Base-by-base conservation (phyloP, 2,329 filamentous ascomycete genomes). In the Aspergillus sp. region DNA sequence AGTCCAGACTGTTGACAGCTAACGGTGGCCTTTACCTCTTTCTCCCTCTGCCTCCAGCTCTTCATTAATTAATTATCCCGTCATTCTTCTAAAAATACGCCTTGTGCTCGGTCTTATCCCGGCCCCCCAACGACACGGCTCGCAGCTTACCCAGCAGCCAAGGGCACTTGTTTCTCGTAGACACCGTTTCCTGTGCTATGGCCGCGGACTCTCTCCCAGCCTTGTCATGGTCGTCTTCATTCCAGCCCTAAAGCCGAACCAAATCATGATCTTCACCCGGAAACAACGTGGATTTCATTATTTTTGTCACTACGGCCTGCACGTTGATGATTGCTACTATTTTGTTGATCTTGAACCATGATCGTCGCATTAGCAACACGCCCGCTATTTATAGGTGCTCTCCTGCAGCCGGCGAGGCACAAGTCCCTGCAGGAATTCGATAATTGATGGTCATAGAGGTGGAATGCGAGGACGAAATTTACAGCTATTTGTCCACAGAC, bases 11-110 rank as follows among this genome's bases (percentile, higher is more conserved):
- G 27, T 35, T 57, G 55, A 57, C 55, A 57, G 48, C 41, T 57
- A 57, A 56, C 55, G 47, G 55, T 52, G 43, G 17, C 55, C 41
- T 52, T 56, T 52, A 52, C 41, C 41, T 41, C 44, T 47, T 50
- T 41, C 25, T 44, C 40, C 45, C 40, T 56, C 46, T 35, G 3
- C 25, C 19, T 47, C 45, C 40, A 9, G 11, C 27, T 40, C 37
- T 41, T 52, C 47, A 47, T 41, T 56, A 50, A 39, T 49, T 39
- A 17, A 17, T 35, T 31, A 21, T 52, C 25, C 12, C 15, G 7
- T 23, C 50, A 21, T 45, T 23, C 27, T 33, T 52, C 50, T 45
- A 45, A 52, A 45, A 52, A 52, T 52, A 52, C 14, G 3, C n/a
- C 15, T n/a, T 31, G 44, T 23, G n/a, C 27, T 12, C 37, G 46